phyloP scores from a whole-genome alignment of 257 asterid genomes.

The Orobanche coerulescens region DNA sequence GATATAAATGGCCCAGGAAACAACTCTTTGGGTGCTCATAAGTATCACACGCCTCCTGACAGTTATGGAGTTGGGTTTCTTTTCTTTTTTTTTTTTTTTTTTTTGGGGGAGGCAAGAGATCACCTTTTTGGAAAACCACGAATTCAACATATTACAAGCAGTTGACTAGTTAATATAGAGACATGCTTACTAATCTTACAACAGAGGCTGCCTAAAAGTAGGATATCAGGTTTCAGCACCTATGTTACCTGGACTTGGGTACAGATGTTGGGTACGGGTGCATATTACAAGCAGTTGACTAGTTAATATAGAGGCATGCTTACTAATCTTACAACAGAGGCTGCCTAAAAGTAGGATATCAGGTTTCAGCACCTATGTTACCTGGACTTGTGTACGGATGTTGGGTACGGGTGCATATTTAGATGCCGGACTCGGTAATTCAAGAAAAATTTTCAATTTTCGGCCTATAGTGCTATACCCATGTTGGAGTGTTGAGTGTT shows the following conservation, averaged over 20 bases:
- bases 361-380: slow-evolving; percentile 13
- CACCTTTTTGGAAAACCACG: neutral
- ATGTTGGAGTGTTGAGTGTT: no score
- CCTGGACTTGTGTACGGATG: no score
- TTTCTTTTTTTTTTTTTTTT: no score
- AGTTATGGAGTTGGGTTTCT: no score
- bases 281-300: neutral
- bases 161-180: slow-evolving; percentile 8
- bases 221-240: slow-evolving; percentile 6
- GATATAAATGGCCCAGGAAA: slow-evolving; percentile 1
- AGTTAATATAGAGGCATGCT: no score
- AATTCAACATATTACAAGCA: slow-evolving; percentile 2
- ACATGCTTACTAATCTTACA: neutral
- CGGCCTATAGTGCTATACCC: no score
- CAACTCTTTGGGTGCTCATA: neutral
- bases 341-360: neutral
- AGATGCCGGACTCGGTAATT: no score
- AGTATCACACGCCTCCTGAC: slow-evolving; percentile 9
- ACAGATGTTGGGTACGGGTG: no score
- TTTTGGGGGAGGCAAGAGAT: neutral
- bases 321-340: neutral
- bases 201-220: neutral
- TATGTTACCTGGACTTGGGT: no score
- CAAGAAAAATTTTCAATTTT: no score
- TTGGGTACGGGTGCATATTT: no score